Evolutionary conservation across 2,329 filamentous ascomycete species (phyloP).

Genomic region (Beauveria asiatica): DNA sequence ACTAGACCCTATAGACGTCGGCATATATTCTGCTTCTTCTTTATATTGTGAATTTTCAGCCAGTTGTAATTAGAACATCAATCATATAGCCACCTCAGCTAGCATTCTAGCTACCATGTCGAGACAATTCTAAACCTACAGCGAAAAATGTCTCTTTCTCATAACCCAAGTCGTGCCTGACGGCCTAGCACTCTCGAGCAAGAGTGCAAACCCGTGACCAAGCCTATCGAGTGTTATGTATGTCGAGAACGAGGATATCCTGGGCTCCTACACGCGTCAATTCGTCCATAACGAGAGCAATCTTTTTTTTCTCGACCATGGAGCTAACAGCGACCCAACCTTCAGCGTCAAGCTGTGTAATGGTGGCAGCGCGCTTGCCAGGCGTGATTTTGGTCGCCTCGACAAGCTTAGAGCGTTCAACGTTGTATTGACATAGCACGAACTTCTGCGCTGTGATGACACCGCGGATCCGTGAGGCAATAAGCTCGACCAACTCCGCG

Average conservation of each 20-base stretch:
- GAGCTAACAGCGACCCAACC: constrained; percentile 91
- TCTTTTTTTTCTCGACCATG: constrained; percentile 85
- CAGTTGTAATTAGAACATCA: no score
- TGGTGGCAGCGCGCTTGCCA: constrained; percentile 84
- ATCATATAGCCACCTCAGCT: no score
- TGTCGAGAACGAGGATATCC: constrained; percentile 78
- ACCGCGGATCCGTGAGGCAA: constrained; percentile 78
- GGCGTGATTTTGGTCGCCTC: constrained; percentile 73
- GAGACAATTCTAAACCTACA: no score
- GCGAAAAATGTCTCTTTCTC: no score
- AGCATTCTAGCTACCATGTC: no score
- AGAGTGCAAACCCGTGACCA: no score
- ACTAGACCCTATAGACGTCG: no score
- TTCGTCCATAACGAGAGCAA: constrained; percentile 82
- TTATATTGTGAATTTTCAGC: no score
- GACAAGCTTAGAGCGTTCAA: constrained; percentile 60
- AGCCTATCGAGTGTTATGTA: constrained; percentile 63
- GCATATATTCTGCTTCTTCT: no score
- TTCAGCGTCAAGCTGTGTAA: constrained; percentile 80
- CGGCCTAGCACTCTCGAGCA: no score
- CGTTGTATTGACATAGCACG: constrained; percentile 94
- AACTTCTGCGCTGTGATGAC: constrained; percentile 93
- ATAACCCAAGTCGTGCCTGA: no score
- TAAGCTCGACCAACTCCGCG: constrained; percentile 70
- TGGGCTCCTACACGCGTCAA: constrained; percentile 66